Conservation (phyloP, 768 basidiomycete species). For the Tulasnella sp. region DNA sequence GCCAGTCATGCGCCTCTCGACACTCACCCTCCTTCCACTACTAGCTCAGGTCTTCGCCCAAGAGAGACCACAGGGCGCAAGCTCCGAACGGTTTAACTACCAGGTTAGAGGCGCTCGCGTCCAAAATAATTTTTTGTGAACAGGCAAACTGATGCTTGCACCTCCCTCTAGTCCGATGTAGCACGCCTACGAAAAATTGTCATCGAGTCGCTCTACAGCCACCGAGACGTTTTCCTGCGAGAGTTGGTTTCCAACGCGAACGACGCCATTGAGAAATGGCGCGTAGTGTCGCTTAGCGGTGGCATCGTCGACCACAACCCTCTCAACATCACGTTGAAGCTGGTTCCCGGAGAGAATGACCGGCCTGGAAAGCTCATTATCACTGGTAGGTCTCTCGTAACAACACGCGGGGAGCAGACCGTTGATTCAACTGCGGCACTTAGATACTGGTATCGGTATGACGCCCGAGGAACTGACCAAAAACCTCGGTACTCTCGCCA, state of each 20-base stretch:
- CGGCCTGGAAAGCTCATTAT: conserved; percentile 74
- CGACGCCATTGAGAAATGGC: conserved; percentile 94
- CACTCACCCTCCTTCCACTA: conserved; percentile 28
- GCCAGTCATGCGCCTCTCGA: conserved; percentile 30
- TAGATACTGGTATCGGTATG: conserved; percentile 98
- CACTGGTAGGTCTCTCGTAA: conserved; percentile 53
- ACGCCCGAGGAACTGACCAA: conserved; percentile 81
- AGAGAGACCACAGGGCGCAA: conserved; percentile 32
- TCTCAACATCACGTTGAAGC: conserved; percentile 89
- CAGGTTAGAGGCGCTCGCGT: conserved; percentile 30
- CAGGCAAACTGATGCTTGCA: not conserved
- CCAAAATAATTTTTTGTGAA: not conserved
- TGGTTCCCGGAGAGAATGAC: conserved; percentile 67
- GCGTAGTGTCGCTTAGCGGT: conserved; percentile 74
- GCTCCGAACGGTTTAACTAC: conserved; percentile 36
- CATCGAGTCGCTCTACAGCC: conserved; percentile 57
- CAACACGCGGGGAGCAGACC: not conserved
- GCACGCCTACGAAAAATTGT: conserved; percentile 91
- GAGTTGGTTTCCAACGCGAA: conserved; percentile 94
- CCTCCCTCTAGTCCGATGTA: conserved; percentile 75
- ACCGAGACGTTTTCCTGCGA: conserved; percentile 56
- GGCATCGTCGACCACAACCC: conserved; percentile 69
- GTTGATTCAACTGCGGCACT: conserved; percentile 13
- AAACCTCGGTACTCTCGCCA: conserved; percentile 92
- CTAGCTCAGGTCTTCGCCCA: conserved; percentile 33